A percentile compares a stretch with the other conserved stretches of the same genome.
These are phyloP conservation scores for Earliella scabrosa DNA, from an alignment of 1,284 basidiomycete genomes.

Conservation along the genomic window DNA sequence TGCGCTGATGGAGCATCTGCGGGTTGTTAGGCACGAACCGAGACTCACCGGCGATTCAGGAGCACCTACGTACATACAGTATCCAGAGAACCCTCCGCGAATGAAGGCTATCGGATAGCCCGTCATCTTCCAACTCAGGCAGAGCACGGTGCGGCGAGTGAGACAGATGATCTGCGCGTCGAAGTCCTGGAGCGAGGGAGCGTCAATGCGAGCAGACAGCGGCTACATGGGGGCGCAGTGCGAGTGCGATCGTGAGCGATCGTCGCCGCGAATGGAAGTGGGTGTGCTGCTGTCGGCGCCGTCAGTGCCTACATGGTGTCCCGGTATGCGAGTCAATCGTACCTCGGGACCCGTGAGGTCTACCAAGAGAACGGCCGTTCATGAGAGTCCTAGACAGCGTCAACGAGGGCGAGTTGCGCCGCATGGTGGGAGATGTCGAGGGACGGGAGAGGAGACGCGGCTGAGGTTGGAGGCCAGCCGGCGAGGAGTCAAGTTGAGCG, in stretches of 20 bases:
- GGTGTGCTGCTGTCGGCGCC: slow-evolving; percentile 14
- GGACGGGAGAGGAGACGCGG: slow-evolving; percentile 11
- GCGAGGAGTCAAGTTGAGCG: slow-evolving; percentile 5
- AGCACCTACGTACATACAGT: slow-evolving; percentile 22
- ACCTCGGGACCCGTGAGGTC: slow-evolving; percentile 4
- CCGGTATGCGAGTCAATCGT: slow-evolving; percentile 22
- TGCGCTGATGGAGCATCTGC: slow-evolving; percentile 40
- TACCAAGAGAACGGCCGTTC: too few relatives aligned
- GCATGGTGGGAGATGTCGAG: slow-evolving; percentile 13
- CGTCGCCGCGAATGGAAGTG: slow-evolving; percentile 22
- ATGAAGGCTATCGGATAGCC: not conserved
- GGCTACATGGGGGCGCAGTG: slow-evolving; percentile 11
- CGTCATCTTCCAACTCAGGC: slow-evolving; percentile 19
- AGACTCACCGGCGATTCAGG: slow-evolving; percentile 26
- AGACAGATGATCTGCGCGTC: slow-evolving; percentile 18
- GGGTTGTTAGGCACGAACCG: slow-evolving; percentile 28
- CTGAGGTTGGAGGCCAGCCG: slow-evolving; percentile 11
- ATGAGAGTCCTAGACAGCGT: too few relatives aligned
- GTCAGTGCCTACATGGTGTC: slow-evolving; percentile 26
- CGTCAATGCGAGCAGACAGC: slow-evolving; percentile 25
- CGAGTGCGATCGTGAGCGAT: slow-evolving; percentile 21
- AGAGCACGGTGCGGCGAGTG: slow-evolving; percentile 20
- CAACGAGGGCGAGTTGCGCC: slow-evolving; percentile 8
- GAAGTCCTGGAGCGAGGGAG: slow-evolving; percentile 18
- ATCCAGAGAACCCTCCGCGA: slow-evolving; percentile 3